Percentiles rank a stretch among this genome's conserved stretches.
Evolutionary conservation across 2,329 filamentous ascomycete genomes (phyloP).

Genomic region (Ophiostoma perfectum): DNA sequence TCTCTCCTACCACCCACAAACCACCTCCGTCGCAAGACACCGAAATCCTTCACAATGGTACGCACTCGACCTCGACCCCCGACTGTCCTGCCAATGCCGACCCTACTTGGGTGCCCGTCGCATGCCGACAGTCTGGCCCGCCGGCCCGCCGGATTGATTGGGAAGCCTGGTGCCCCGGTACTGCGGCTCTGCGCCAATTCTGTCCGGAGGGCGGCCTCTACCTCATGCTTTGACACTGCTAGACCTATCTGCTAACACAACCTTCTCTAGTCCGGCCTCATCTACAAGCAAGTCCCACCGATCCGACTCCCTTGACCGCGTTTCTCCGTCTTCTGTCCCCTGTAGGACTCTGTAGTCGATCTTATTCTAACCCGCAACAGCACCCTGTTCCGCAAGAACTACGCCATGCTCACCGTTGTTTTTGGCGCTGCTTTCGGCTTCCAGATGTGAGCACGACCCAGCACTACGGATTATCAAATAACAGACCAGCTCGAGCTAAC

Average conservation of each 20-base stretch:
- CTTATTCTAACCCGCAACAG: constrained; percentile 43
- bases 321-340: background rate
- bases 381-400: constrained; percentile 79
- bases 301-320: background rate
- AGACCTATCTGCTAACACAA: constrained; percentile 29
- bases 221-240: background rate
- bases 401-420: constrained; percentile 77
- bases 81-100: constrained; percentile 23
- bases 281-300: constrained; percentile 54
- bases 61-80: background rate
- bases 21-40: constrained; percentile 17
- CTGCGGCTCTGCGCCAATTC: background rate
- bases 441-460: constrained; percentile 67
- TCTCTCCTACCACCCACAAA: background rate
- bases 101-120: background rate
- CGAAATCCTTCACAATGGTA: constrained; percentile 24
- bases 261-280: constrained; percentile 36
- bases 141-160: background rate
- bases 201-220: background rate
- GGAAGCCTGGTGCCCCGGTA: background rate
- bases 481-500: constrained; percentile 16
- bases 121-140: background rate
- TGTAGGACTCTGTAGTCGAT: background rate
- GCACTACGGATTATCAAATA: background rate
- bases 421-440: constrained; percentile 85